Evolutionary conservation across 2,329 filamentous ascomycete species (phyloP).

Genomic region (Curvularia spicifera): DNA sequence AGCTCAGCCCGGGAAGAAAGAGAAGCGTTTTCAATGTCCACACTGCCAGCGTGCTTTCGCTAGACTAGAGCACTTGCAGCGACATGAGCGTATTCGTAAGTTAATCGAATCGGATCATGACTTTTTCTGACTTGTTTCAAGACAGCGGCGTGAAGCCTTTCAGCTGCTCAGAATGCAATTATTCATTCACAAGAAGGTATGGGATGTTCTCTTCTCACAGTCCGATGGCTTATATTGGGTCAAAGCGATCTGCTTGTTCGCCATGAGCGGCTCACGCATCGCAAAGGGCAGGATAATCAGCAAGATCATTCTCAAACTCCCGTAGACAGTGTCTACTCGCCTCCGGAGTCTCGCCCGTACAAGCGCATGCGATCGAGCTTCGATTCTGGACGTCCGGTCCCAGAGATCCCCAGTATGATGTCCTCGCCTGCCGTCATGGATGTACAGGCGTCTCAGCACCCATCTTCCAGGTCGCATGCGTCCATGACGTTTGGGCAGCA

Average conservation of each 20-base stretch:
- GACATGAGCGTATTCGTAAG: constrained; percentile 51
- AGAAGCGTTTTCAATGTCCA: constrained; percentile 45
- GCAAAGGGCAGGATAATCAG: constrained; percentile 32
- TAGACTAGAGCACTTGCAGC: constrained; percentile 51
- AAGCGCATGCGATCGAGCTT: constrained; percentile 40
- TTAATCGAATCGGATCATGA: background rate
- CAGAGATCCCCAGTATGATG: constrained; percentile 39
- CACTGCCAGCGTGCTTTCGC: constrained; percentile 45
- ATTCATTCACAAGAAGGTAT: constrained; percentile 53
- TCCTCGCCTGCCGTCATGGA: constrained; percentile 29
- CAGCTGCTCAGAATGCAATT: constrained; percentile 49
- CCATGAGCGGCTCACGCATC: constrained; percentile 50
- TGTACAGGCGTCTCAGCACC: constrained; percentile 28
- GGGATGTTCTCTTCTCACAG: background rate
- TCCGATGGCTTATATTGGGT: background rate
- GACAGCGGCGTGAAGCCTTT: constrained; percentile 53
- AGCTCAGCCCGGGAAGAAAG: constrained; percentile 40
- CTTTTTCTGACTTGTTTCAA: constrained; percentile 22
- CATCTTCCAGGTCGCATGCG: constrained; percentile 23
- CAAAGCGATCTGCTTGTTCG: constrained; percentile 51
- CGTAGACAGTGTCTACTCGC: constrained; percentile 15
- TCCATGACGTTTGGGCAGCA: constrained; percentile 28
- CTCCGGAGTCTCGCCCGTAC: constrained; percentile 27
- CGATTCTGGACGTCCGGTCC: constrained; percentile 33
- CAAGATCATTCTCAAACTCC: constrained; percentile 15